Evolutionary conservation across 2,329 filamentous ascomycete genomes (phyloP).

Genomic region (Ascochyta clinopodiicola): DNA sequence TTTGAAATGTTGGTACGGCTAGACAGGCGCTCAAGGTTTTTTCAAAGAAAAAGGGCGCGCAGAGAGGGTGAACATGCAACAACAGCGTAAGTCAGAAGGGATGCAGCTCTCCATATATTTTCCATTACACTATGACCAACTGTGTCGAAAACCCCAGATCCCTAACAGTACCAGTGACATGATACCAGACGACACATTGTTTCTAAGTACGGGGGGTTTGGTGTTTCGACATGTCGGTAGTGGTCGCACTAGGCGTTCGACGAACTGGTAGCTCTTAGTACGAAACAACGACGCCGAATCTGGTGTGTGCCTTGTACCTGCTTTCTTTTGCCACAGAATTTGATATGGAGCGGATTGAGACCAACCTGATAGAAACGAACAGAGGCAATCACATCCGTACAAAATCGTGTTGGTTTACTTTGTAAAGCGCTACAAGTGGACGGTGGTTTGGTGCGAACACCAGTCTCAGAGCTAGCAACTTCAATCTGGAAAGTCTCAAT

Average conservation of each 20-base stretch:
- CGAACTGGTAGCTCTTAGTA: conserved; percentile 10
- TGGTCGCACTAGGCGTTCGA: conserved; percentile 17
- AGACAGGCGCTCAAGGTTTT: background rate
- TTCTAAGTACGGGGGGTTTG: conserved; percentile 19
- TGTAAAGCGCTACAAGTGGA: background rate
- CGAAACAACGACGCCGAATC: conserved; percentile 8
- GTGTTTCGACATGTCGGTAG: conserved; percentile 19
- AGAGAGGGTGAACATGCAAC: background rate
- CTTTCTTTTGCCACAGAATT: background rate
- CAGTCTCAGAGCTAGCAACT: background rate
- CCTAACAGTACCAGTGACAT: conserved; percentile 10
- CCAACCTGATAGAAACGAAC: background rate
- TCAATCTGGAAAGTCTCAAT: background rate
- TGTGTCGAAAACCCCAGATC: background rate
- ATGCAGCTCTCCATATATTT: conserved; percentile 22
- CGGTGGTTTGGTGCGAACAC: background rate
- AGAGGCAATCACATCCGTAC: background rate
- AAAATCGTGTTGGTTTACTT: background rate
- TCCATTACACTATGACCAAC: conserved; percentile 8
- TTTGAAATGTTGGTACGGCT: background rate
- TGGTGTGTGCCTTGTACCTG: background rate
- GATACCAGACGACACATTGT: conserved; percentile 11
- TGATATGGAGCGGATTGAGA: background rate
- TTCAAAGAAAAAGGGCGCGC: background rate
- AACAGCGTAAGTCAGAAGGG: conserved; percentile 4